phyloP scores from a whole-genome alignment of 352 stramenopile genomes.

The Phytophthora foliorum region DNA sequence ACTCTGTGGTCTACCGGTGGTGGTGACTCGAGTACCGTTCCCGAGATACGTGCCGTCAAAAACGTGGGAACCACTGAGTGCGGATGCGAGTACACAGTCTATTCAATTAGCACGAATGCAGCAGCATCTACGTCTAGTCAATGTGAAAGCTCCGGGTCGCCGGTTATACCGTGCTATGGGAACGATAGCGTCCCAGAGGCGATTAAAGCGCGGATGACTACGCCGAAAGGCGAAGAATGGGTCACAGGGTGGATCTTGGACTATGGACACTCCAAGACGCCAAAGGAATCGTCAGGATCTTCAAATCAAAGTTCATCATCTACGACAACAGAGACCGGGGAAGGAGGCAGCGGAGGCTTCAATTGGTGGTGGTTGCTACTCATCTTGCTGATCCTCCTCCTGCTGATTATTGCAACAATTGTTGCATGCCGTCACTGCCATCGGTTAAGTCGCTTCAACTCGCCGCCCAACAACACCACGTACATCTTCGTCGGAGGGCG shows the following conservation, averaged over 20 bases:
- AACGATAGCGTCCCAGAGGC: constrained; percentile 17
- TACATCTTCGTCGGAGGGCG: constrained; percentile 40
- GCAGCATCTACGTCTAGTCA: constrained; percentile 1
- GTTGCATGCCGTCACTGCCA: constrained; percentile 34
- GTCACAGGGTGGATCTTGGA: constrained; percentile 40
- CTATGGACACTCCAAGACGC: constrained; percentile 1
- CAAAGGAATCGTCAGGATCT: constrained; percentile 17
- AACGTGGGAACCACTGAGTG: constrained; percentile 20
- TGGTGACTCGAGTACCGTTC: constrained; percentile 12
- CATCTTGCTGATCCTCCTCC: constrained; percentile 28
- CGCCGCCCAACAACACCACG: constrained; percentile 28
- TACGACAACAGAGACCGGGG: constrained; percentile 17
- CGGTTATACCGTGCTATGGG: constrained; percentile 49
- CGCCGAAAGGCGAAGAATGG: constrained; percentile 25
- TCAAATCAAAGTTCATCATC: constrained; percentile 27
- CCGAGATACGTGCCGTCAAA: constrained; percentile 29
- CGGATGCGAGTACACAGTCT: constrained; percentile 27
- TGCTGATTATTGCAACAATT: constrained; percentile 32
- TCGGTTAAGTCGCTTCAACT: constrained; percentile 30
- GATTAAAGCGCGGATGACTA: constrained; percentile 15
- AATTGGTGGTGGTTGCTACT: constrained; percentile 34
- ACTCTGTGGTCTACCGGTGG: constrained; percentile 33
- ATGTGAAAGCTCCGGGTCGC: constrained; percentile 35
- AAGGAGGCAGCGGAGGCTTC: constrained; percentile 6
- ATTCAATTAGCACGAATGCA: constrained; percentile 30